Evolutionary conservation across 805 yeast genomes (phyloP).

Genomic region (Clavispora fructus): DNA sequence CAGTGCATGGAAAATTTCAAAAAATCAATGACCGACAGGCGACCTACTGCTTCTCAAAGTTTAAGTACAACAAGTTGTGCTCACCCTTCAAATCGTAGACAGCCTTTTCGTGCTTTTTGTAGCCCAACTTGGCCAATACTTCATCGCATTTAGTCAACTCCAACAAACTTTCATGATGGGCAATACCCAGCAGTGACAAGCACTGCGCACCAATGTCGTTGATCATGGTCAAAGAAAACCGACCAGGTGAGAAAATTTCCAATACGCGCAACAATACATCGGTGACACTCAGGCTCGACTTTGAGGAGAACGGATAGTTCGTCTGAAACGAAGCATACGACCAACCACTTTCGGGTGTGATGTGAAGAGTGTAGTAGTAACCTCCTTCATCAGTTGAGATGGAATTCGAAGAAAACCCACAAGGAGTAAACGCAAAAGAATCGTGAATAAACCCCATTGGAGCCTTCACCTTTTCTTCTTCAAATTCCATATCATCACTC

Average conservation of each 20-base stretch:
- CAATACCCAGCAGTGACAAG: not conserved
- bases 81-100: slow-evolving; percentile 66
- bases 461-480: not conserved
- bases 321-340: slow-evolving; percentile 96
- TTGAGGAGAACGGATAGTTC: slow-evolving; percentile 54
- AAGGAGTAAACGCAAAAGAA: slow-evolving; percentile 87
- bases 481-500: slow-evolving; percentile 1
- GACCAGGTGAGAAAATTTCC: slow-evolving; percentile 64
- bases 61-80: slow-evolving; percentile 67
- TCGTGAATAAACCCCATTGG: slow-evolving; percentile 53
- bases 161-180: slow-evolving; percentile 1
- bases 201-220: slow-evolving; percentile 12
- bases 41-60: slow-evolving; percentile 44
- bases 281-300: slow-evolving; percentile 36
- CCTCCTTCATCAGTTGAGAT: slow-evolving; percentile 45
- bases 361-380: slow-evolving; percentile 76
- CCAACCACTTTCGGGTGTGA: slow-evolving; percentile 92
- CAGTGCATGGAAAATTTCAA: not conserved
- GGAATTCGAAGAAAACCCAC: slow-evolving; percentile 92
- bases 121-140: slow-evolving; percentile 35
- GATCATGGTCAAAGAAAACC: slow-evolving; percentile 52
- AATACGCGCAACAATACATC: slow-evolving; percentile 59
- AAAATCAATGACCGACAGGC: not conserved
- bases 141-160: slow-evolving; percentile 10
- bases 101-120: slow-evolving; percentile 60